Percentiles rank a stretch among this genome's conserved stretches.
Conservation (phyloP, 208 protist species). For the Crithidia mellificae region DNA sequence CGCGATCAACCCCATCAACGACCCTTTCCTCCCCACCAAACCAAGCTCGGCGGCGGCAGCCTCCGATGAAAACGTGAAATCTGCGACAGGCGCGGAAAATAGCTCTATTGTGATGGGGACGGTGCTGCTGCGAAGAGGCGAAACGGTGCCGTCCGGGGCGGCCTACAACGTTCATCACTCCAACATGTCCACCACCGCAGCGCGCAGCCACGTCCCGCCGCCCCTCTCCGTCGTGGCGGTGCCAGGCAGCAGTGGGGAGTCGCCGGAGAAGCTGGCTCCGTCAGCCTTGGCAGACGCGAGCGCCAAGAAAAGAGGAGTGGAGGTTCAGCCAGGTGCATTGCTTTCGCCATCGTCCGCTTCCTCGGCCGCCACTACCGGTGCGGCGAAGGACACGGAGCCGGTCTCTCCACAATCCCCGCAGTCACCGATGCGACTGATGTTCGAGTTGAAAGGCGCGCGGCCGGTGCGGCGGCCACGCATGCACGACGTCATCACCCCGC, state of each 20-base stretch:
- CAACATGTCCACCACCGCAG: neutral
- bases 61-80: too few species aligned
- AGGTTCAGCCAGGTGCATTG: neutral
- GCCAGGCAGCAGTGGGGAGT: neutral
- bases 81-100: too few species aligned
- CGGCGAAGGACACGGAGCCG: neutral
- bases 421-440: slow-evolving; percentile 18
- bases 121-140: neutral
- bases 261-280: too few species aligned
- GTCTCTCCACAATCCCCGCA: slow-evolving; percentile 3
- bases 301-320: neutral
- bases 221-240: neutral
- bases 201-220: neutral
- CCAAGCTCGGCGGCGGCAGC: neutral
- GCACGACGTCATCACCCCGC: slow-evolving; percentile 2
- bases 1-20: neutral
- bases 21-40: neutral
- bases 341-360: neutral
- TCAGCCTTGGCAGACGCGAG: too few species aligned
- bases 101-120: slow-evolving; percentile 9
- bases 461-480: slow-evolving; percentile 22
- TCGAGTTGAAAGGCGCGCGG: slow-evolving; percentile 25
- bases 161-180: neutral
- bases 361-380: neutral
- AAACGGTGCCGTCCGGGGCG: neutral